These are phyloP conservation scores for Nakataea oryzae DNA, from an alignment of 2,329 filamentous ascomycete species.

Conservation along the genomic window DNA sequence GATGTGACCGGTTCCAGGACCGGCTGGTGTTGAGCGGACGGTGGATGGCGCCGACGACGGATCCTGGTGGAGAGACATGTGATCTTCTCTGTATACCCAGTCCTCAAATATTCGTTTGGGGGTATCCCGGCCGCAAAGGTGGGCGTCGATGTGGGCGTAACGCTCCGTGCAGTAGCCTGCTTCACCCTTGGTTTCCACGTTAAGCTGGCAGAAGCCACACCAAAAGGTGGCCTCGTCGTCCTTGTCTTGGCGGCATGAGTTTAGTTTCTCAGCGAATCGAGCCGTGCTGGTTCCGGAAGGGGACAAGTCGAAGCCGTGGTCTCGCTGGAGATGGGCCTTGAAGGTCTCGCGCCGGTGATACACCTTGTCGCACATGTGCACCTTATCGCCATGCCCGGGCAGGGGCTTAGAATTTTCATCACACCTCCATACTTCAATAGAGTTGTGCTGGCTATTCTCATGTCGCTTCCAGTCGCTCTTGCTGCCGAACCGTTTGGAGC, in stretches of 20 bases:
- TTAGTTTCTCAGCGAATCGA: conserved; percentile 30
- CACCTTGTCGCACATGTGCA: conserved; percentile 40
- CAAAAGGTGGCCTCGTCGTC: conserved; percentile 62
- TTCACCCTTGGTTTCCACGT: conserved; percentile 21
- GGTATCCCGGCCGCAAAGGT: conserved; percentile 45
- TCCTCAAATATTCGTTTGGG: conserved; percentile 35
- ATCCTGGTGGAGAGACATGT: too few species aligned
- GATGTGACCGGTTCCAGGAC: background rate
- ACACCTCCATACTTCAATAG: conserved; percentile 65
- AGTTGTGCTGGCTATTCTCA: conserved; percentile 69
- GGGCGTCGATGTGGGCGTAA: conserved; percentile 65
- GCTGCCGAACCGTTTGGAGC: conserved; percentile 70
- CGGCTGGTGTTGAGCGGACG: background rate
- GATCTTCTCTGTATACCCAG: conserved; percentile 41
- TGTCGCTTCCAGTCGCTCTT: conserved; percentile 94
- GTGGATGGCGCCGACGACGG: background rate
- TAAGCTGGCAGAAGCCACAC: conserved; percentile 71
- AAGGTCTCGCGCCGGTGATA: conserved; percentile 51
- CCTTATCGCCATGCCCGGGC: background rate
- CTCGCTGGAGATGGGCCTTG: conserved; percentile 44
- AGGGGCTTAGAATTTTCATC: conserved; percentile 19
- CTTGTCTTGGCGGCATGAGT: conserved; percentile 49
- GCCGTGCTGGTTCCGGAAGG: conserved; percentile 15
- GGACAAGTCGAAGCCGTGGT: conserved; percentile 25
- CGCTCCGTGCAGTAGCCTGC: conserved; percentile 25